These are phyloP conservation scores for Arthrobotrys iridis DNA, from an alignment of 2,329 filamentous ascomycete species.

Conservation along the genomic window DNA sequence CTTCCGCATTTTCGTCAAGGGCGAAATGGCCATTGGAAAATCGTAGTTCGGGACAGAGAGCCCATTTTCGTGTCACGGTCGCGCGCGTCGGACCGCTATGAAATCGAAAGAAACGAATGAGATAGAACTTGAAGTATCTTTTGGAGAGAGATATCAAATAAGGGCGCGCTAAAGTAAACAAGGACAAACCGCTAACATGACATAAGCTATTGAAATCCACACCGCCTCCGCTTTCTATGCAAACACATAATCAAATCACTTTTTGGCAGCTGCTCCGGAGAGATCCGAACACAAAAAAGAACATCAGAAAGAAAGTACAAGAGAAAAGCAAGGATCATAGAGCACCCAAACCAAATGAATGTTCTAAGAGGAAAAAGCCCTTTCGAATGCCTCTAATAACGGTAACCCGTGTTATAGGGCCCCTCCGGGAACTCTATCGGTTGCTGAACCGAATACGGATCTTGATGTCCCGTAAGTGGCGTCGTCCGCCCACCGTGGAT, in stretches of 20 bases:
- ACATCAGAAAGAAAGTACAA: neutral
- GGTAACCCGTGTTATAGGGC: constrained; percentile 38
- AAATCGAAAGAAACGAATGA: neutral
- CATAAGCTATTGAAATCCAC: constrained; percentile 7
- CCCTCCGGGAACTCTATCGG: constrained; percentile 48
- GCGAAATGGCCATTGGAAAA: neutral
- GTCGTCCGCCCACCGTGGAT: constrained; percentile 38
- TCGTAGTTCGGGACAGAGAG: neutral
- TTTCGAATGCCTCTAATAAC: constrained; percentile 25
- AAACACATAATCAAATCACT: neutral
- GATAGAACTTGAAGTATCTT: constrained; percentile 1
- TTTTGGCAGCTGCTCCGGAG: constrained; percentile 1
- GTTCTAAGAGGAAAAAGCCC: neutral
- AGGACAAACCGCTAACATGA: constrained; percentile 10
- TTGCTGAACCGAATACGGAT: constrained; percentile 47
- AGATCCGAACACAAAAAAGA: constrained; percentile 1
- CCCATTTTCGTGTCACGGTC: neutral
- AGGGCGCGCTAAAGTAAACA: constrained; percentile 12
- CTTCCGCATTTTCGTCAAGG: constrained; percentile 1
- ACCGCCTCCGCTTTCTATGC: constrained; percentile 9
- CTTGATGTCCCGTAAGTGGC: constrained; percentile 44
- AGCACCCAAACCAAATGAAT: neutral
- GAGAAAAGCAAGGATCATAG: neutral
- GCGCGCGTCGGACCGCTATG: too few species aligned
- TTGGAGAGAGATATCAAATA: neutral